phyloP scores from a whole-genome alignment of 192 early-diverging fungal species.

The Coemansia nantahalensis region DNA sequence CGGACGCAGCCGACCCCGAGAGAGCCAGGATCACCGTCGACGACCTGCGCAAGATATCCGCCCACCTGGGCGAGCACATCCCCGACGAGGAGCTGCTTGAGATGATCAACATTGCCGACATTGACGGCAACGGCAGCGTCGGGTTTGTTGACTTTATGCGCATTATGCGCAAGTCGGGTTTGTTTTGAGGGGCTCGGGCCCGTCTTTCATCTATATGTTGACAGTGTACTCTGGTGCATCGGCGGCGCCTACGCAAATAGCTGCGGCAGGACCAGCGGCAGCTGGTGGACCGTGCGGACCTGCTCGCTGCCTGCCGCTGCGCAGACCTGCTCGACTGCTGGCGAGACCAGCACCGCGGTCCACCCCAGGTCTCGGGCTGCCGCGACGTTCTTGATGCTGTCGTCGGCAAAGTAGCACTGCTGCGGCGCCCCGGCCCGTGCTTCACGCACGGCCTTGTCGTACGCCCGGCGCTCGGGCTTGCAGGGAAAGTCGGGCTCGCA shows the following conservation, averaged over 20 bases:
- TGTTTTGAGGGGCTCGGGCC: conserved; percentile 40
- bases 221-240: no score
- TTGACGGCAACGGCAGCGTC: conserved; percentile 61
- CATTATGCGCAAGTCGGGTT: conserved; percentile 59
- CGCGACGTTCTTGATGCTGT: conserved; percentile 64
- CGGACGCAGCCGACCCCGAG: conserved; percentile 59
- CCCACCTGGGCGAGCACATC: conserved; percentile 63
- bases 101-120: conserved; percentile 68
- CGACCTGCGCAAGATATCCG: conserved; percentile 65
- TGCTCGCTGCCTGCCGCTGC: conserved; percentile 51
- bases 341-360: conserved; percentile 50
- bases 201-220: no score
- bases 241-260: conserved; percentile 36
- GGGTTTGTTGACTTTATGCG: conserved; percentile 63
- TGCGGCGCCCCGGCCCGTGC: conserved; percentile 58
- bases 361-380: conserved; percentile 55
- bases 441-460: conserved; percentile 63
- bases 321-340: conserved; percentile 19
- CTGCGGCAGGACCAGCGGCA: conserved; percentile 61
- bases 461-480: conserved; percentile 62
- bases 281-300: conserved; percentile 59
- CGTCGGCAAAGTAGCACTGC: conserved; percentile 76
- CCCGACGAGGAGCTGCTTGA: conserved; percentile 63
- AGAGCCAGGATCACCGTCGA: conserved; percentile 63
- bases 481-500: conserved; percentile 63